phyloP scores from a whole-genome alignment of 1,139 yeast species.

The Saccharomycopsis hybrid region DNA sequence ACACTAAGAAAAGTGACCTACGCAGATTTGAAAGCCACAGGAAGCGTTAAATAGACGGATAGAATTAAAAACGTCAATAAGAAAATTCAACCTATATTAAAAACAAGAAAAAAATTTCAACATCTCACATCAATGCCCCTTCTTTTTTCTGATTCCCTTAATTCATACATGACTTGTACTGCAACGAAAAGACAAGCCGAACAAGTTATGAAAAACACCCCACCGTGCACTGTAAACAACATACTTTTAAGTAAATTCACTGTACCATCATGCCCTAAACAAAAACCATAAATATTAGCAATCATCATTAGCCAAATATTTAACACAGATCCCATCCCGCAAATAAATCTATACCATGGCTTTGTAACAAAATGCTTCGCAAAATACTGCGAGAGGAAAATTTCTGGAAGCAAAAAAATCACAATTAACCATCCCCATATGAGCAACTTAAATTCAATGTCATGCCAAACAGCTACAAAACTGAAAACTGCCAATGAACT shows the following conservation, averaged over 20 bases:
- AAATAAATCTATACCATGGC: conserved; percentile 74
- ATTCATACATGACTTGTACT: conserved; percentile 90
- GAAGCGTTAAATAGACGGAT: no score
- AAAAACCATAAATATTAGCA: conserved; percentile 91
- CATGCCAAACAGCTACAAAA: conserved; percentile 98
- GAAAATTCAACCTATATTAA: no score
- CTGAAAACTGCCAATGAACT: conserved; percentile 87
- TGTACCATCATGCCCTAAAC: conserved; percentile 86
- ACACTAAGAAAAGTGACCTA: no score
- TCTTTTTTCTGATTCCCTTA: conserved; percentile 79
- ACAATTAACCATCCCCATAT: conserved; percentile 97
- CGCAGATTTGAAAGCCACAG: no score
- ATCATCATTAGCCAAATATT: conserved; percentile 99
- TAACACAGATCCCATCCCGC: conserved; percentile 80
- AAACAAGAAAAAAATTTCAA: no score
- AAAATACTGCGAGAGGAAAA: conserved; percentile 46
- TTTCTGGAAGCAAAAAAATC: conserved; percentile 82
- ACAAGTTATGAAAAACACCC: conserved; percentile 57
- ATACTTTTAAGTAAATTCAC: conserved; percentile 57
- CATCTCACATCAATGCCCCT: conserved; percentile 79
- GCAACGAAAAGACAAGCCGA: conserved; percentile 71
- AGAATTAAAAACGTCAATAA: no score
- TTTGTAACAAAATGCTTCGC: conserved; percentile 35
- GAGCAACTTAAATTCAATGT: conserved; percentile 75
- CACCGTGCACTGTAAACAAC: conserved; percentile 64